Conservation (phyloP, 1,139 yeast genomes). For the Kodamaea ohmeri region DNA sequence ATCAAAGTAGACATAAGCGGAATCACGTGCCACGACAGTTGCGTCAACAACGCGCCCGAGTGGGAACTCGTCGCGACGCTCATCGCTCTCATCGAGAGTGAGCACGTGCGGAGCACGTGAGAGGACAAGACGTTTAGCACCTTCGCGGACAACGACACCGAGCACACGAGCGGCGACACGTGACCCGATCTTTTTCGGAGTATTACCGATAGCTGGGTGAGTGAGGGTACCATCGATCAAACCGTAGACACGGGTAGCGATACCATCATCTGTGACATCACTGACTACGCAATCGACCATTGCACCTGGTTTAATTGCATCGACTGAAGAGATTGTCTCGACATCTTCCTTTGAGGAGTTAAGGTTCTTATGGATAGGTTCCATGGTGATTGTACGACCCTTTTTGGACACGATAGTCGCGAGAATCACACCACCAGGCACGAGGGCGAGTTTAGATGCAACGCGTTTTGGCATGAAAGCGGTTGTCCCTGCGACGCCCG, state of each 20-base stretch:
- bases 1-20: constrained; percentile 53
- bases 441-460: constrained; percentile 26
- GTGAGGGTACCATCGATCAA: constrained; percentile 72
- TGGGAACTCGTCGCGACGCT: constrained; percentile 57
- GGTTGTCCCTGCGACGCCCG: constrained; percentile 55
- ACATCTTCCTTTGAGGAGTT: constrained; percentile 43
- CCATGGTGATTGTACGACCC: constrained; percentile 60
- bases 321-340: constrained; percentile 63
- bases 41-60: constrained; percentile 63
- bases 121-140: constrained; percentile 58
- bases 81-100: constrained; percentile 24
- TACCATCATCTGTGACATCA: constrained; percentile 59
- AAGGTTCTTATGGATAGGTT: constrained; percentile 28
- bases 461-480: constrained; percentile 83
- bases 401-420: constrained; percentile 45
- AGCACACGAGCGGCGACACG: constrained; percentile 67
- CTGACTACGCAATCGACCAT: constrained; percentile 72
- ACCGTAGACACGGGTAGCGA: constrained; percentile 68
- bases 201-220: constrained; percentile 62
- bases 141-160: constrained; percentile 56
- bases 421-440: constrained; percentile 50
- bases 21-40: constrained; percentile 59
- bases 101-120: constrained; percentile 62
- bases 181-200: constrained; percentile 64
- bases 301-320: constrained; percentile 82